Conservation (phyloP, 345 rosid genomes). For the Clausena lansium region DNA sequence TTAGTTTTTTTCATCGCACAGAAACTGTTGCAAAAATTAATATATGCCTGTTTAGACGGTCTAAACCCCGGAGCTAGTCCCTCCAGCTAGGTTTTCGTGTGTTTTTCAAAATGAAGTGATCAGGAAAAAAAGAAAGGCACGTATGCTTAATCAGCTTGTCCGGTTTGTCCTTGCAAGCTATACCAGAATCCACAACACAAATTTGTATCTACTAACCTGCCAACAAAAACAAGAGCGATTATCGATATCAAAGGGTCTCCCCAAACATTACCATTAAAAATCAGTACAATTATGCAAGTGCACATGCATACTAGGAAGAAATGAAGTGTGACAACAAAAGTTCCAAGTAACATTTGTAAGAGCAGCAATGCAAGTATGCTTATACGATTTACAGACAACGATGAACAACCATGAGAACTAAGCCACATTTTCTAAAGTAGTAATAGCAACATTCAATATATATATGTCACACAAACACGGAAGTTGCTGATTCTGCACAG, state of each 20-base stretch:
- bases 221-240: neutral
- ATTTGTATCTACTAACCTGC: constrained; percentile 7
- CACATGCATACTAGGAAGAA: neutral
- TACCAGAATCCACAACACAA: neutral
- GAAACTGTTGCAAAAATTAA: neutral
- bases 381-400: neutral
- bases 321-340: neutral
- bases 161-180: neutral
- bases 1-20: neutral
- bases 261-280: neutral
- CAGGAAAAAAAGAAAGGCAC: neutral
- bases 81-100: neutral
- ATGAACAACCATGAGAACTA: neutral
- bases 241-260: neutral
- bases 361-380: neutral
- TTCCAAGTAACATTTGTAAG: neutral
- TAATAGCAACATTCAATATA: neutral
- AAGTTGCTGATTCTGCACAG: neutral
- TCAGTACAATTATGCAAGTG: neutral
- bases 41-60: neutral
- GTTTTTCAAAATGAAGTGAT: neutral
- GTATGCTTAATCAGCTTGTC: neutral
- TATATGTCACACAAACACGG: neutral
- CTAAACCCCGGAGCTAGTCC: neutral
- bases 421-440: neutral